Conservation (phyloP, 805 yeast genomes). For the Pichia gijzeniarum region DNA sequence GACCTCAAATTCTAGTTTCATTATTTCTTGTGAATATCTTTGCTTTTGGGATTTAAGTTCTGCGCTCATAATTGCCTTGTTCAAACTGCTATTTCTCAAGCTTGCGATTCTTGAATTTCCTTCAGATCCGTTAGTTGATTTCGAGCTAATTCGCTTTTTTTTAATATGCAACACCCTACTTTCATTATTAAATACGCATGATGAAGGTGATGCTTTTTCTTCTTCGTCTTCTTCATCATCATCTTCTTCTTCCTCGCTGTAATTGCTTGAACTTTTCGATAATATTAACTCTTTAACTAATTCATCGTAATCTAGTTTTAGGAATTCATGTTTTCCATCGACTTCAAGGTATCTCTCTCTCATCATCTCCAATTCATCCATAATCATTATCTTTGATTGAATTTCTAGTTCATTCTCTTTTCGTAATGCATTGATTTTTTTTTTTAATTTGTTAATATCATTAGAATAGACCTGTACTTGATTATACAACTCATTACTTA, state of each 20-base stretch:
- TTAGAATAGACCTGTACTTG: conserved; percentile 11
- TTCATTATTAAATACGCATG: conserved; percentile 1
- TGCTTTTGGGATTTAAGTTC: conserved; percentile 22
- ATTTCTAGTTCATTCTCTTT: conserved; percentile 48
- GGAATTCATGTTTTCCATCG: conserved; percentile 22
- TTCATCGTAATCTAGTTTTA: conserved; percentile 27
- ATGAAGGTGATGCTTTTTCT: not conserved
- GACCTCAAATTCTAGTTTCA: conserved; percentile 45
- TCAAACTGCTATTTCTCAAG: conserved; percentile 22
- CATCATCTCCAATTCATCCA: conserved; percentile 48
- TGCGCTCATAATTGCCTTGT: conserved; percentile 20
- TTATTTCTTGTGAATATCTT: conserved; percentile 39
- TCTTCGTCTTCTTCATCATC: not conserved
- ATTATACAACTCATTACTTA: conserved; percentile 11
- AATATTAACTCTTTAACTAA: conserved; percentile 21
- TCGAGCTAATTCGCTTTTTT: conserved; percentile 10
- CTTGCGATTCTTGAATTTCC: conserved; percentile 16
- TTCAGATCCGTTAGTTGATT: conserved; percentile 3
- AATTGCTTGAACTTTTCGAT: conserved; percentile 4
- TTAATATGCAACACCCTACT: conserved; percentile 1
- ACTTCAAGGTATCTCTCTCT: conserved; percentile 32
- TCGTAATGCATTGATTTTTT: conserved; percentile 34
- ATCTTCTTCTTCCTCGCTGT: conserved; percentile 8
- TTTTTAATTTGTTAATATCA: conserved; percentile 23
- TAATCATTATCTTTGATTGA: conserved; percentile 44